phyloP scores from a whole-genome alignment of 495 filamentous ascomycete species.

The Xylaria acuta region DNA sequence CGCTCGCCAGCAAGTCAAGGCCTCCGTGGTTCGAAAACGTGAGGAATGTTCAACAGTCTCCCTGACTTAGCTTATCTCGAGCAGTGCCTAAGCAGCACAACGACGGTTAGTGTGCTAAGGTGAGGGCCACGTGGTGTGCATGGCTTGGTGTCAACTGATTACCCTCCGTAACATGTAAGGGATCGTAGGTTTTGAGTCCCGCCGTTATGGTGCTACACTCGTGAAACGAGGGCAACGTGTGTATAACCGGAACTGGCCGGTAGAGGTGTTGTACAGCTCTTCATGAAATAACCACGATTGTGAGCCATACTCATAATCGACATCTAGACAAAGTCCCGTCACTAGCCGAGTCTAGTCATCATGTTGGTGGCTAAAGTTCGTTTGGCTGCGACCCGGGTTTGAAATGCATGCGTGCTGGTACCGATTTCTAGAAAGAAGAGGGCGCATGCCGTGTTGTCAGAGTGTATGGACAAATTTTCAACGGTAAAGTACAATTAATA shows the following conservation, averaged over 20 bases:
- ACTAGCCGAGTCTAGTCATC: not conserved
- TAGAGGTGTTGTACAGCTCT: not conserved
- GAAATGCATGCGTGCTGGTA: not conserved
- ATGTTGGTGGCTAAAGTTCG: not conserved
- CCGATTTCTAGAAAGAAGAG: not conserved
- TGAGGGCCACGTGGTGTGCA: not conserved
- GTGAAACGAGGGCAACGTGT: not conserved
- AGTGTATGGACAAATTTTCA: not conserved
- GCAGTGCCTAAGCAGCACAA: not conserved
- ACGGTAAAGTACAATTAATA: not conserved
- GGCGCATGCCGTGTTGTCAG: not conserved
- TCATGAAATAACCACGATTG: not conserved
- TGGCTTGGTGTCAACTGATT: slow-evolving; percentile 1
- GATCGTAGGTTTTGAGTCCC: not conserved
- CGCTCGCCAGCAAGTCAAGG: not conserved
- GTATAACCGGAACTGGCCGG: not conserved
- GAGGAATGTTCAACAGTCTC: not conserved
- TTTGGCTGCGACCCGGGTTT: not conserved
- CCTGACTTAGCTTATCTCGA: not conserved
- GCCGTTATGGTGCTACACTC: not conserved
- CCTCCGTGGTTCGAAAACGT: not conserved
- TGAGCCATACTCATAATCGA: not conserved
- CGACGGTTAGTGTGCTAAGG: not conserved
- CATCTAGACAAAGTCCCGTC: not conserved
- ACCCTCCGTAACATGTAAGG: not conserved